A percentile compares a stretch with the other conserved stretches of the same genome.
phyloP scores from a whole-genome alignment of 306 rosid genomes.

The Citrullus amarus region DNA sequence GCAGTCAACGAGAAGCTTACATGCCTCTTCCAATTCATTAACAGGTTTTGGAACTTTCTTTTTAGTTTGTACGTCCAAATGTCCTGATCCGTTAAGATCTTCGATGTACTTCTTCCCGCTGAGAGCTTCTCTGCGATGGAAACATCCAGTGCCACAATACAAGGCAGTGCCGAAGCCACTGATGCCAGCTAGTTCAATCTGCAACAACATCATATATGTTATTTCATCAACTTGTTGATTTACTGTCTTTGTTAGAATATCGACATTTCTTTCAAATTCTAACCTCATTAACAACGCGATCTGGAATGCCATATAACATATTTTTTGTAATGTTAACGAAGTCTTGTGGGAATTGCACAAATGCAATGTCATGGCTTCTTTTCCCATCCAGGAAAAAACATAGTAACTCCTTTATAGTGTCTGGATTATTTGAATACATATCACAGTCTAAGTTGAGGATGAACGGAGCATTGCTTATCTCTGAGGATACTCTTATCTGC shows the following conservation, averaged over 20 bases:
- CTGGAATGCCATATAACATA: slow-evolving; percentile 26
- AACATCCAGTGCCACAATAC: slow-evolving; percentile 61
- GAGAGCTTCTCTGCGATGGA: slow-evolving; percentile 56
- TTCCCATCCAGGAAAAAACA: slow-evolving; percentile 57
- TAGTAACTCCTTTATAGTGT: slow-evolving; percentile 26
- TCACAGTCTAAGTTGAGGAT: slow-evolving; percentile 66
- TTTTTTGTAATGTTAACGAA: slow-evolving; percentile 31
- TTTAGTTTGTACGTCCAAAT: slow-evolving; percentile 2
- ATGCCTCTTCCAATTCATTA: slow-evolving; percentile 35
- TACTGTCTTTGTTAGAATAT: not conserved
- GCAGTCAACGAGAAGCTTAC: slow-evolving; percentile 36
- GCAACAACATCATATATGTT: not conserved
- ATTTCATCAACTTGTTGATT: not conserved
- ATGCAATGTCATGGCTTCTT: slow-evolving; percentile 40
- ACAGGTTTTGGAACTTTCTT: slow-evolving; percentile 19
- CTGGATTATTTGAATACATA: slow-evolving; percentile 47
- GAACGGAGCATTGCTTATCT: slow-evolving; percentile 54
- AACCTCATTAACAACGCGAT: slow-evolving; percentile 5
- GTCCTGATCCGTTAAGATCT: slow-evolving; percentile 7
- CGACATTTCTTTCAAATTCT: not conserved
- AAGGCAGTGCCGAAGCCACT: slow-evolving; percentile 42
- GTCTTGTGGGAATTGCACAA: slow-evolving; percentile 45
- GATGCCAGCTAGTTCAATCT: slow-evolving; percentile 43
- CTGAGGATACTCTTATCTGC: slow-evolving; percentile 58
- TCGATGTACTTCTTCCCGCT: slow-evolving; percentile 25